phyloP scores from a whole-genome alignment of 148 eudicot species.

The Rheum nobile region DNA sequence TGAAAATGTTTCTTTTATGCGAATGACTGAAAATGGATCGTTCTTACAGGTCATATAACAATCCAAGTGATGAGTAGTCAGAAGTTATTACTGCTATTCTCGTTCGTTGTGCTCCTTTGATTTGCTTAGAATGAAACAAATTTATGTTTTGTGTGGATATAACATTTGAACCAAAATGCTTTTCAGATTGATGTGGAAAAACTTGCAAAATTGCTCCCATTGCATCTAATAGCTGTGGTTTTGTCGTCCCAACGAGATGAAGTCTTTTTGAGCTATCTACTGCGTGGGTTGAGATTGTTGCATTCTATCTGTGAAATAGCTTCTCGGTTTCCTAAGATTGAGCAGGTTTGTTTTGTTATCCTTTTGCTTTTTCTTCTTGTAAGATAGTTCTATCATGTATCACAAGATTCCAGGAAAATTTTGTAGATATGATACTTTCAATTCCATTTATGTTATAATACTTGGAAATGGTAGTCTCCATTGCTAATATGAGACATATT shows the following conservation, averaged over 20 bases:
- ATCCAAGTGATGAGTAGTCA: background rate
- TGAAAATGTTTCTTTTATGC: slow-evolving; percentile 30
- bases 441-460: background rate
- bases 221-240: slow-evolving; percentile 62
- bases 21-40: slow-evolving; percentile 37
- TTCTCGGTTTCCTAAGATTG: slow-evolving; percentile 70
- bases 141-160: background rate
- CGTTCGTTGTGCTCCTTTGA: background rate
- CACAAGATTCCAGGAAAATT: background rate
- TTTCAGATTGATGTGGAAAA: slow-evolving; percentile 75
- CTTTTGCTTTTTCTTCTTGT: background rate
- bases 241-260: slow-evolving; percentile 52
- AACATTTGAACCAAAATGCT: background rate
- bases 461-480: background rate
- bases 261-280: slow-evolving; percentile 45
- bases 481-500: background rate
- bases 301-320: slow-evolving; percentile 77
- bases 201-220: slow-evolving; percentile 61
- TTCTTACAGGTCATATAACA: slow-evolving; percentile 38
- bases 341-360: slow-evolving; percentile 53
- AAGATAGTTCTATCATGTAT: background rate
- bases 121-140: background rate
- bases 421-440: background rate
- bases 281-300: slow-evolving; percentile 65
- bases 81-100: background rate